These are phyloP conservation scores for Naganishia sp. DNA, from an alignment of 1,284 basidiomycete genomes.

Conservation along the genomic window DNA sequence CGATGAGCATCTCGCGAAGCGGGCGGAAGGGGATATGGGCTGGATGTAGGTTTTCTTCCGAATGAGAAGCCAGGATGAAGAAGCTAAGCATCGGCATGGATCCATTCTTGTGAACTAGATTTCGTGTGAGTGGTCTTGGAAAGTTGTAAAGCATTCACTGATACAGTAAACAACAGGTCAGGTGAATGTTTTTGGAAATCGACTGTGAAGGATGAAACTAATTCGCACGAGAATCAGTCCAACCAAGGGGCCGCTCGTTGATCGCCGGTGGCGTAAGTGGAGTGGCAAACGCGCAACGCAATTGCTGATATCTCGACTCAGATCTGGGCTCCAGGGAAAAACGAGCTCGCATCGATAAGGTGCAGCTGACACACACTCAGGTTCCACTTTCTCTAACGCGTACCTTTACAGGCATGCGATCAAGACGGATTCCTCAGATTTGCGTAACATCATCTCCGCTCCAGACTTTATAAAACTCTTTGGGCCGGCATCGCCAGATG, in stretches of 20 bases:
- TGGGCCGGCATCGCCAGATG: constrained; percentile 66
- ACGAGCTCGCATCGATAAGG: constrained; percentile 74
- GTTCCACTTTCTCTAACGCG: background rate
- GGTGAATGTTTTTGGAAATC: background rate
- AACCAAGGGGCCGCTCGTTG: constrained; percentile 67
- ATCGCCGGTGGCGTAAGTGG: constrained; percentile 66
- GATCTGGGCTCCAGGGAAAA: constrained; percentile 77
- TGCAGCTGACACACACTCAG: constrained; percentile 43
- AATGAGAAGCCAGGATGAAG: background rate
- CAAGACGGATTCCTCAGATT: constrained; percentile 61
- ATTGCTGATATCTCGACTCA: background rate
- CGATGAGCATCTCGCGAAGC: constrained; percentile 45
- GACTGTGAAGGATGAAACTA: too few species aligned
- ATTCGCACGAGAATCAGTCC: constrained; percentile 53
- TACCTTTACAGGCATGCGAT: constrained; percentile 62
- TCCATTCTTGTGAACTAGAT: background rate
- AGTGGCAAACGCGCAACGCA: background rate
- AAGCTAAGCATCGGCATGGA: too few species aligned
- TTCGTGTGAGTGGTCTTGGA: constrained; percentile 11
- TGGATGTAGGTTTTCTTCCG: constrained; percentile 40
- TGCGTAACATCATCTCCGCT: constrained; percentile 66
- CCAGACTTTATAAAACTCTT: constrained; percentile 71
- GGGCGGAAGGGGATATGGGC: constrained; percentile 54
- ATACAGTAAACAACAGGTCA: background rate
- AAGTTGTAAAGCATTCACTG: background rate